Percentiles rank a stretch among this genome's conserved stretches.
phyloP scores from a whole-genome alignment of 768 basidiomycete genomes.

The Calocybe gangraenosa region DNA sequence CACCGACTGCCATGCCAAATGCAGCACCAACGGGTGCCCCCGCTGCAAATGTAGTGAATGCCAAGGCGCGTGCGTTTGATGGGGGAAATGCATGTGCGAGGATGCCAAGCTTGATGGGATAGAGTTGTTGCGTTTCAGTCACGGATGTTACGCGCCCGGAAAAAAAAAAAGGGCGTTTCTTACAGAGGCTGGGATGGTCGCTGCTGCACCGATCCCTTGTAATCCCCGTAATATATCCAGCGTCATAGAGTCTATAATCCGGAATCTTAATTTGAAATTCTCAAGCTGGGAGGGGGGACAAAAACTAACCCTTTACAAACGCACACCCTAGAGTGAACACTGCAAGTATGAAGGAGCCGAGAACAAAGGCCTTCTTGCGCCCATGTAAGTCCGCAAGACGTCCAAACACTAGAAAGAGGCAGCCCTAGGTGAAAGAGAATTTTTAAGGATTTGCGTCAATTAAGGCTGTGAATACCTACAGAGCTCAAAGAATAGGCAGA shows the following conservation, averaged over 20 bases:
- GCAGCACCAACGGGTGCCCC: slow-evolving; percentile 82
- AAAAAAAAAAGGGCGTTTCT: slow-evolving; percentile 20
- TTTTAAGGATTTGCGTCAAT: slow-evolving; percentile 1
- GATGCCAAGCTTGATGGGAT: slow-evolving; percentile 63
- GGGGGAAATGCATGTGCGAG: slow-evolving; percentile 78
- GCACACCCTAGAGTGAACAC: slow-evolving; percentile 62
- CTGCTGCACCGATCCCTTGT: slow-evolving; percentile 79
- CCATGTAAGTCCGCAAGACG: slow-evolving; percentile 81
- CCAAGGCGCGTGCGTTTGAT: slow-evolving; percentile 56
- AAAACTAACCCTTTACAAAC: slow-evolving; percentile 47
- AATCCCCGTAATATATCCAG: slow-evolving; percentile 72
- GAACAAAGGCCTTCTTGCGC: slow-evolving; percentile 60
- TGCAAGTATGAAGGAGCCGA: slow-evolving; percentile 51
- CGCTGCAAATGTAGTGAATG: slow-evolving; percentile 81
- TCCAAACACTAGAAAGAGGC: slow-evolving; percentile 72
- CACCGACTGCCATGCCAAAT: slow-evolving; percentile 67
- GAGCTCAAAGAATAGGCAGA: slow-evolving; percentile 68
- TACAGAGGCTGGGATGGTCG: slow-evolving; percentile 69
- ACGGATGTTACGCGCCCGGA: neutral
- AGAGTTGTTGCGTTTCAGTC: too few species aligned
- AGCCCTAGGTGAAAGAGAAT: slow-evolving; percentile 44
- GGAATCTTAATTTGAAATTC: neutral
- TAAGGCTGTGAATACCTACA: slow-evolving; percentile 26
- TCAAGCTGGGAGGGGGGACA: neutral
- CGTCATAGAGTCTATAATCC: slow-evolving; percentile 45